Percentiles rank a stretch among this genome's conserved stretches.
phyloP scores from a whole-genome alignment of 345 rosid genomes.

The Salix exigua region DNA sequence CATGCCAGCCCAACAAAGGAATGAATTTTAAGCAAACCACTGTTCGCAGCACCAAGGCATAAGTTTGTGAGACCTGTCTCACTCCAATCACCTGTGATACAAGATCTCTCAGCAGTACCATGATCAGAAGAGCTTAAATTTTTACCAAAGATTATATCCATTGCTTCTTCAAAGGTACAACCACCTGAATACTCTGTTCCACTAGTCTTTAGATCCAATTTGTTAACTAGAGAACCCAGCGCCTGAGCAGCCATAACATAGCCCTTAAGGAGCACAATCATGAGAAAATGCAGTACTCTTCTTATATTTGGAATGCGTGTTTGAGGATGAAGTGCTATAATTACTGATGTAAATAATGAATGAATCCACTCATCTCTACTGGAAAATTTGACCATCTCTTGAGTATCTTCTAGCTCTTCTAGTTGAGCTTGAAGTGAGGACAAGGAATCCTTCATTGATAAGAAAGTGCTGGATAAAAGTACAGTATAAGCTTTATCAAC shows the following conservation, averaged over 20 bases:
- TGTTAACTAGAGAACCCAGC: slow-evolving; percentile 80
- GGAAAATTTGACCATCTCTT: slow-evolving; percentile 32
- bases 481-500: slow-evolving; percentile 55
- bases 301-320: slow-evolving; percentile 59
- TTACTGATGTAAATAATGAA: slow-evolving; percentile 68
- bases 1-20: slow-evolving; percentile 78
- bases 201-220: slow-evolving; percentile 40
- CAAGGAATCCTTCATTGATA: slow-evolving; percentile 41
- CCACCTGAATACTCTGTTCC: slow-evolving; percentile 26
- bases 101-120: slow-evolving; percentile 24
- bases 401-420: slow-evolving; percentile 32
- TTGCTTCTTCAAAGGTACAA: slow-evolving; percentile 65
- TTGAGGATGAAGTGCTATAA: slow-evolving; percentile 63
- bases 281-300: slow-evolving; percentile 38
- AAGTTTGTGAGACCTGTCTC: slow-evolving; percentile 32
- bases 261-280: slow-evolving; percentile 51
- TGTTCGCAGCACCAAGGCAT: slow-evolving; percentile 34
- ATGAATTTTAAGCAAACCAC: slow-evolving; percentile 44
- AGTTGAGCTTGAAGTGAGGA: slow-evolving; percentile 26
- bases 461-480: slow-evolving; percentile 45
- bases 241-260: slow-evolving; percentile 72
- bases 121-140: slow-evolving; percentile 16
- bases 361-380: slow-evolving; percentile 60
- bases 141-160: slow-evolving; percentile 49
- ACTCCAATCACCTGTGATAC: slow-evolving; percentile 22